phyloP scores from a whole-genome alignment of 2,329 filamentous ascomycete species.

The Gaeumannomyces tritici region DNA sequence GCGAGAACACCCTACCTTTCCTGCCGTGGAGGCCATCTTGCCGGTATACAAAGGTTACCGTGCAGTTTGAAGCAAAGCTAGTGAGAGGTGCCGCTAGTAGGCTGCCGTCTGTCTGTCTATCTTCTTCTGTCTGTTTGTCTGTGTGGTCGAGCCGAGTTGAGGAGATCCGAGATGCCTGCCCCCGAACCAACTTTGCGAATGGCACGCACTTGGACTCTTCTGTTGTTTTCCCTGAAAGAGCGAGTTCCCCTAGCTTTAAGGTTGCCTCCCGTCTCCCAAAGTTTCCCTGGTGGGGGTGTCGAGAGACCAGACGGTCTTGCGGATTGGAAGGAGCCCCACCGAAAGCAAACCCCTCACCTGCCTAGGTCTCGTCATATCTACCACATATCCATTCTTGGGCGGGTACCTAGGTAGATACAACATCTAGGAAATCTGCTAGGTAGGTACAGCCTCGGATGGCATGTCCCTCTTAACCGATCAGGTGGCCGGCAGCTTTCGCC shows the following conservation, averaged over 20 bases:
- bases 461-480: not conserved
- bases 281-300: not conserved
- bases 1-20: slow-evolving; percentile 31
- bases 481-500: not conserved
- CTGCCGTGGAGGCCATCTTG: slow-evolving; percentile 38
- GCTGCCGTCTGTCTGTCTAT: too few species aligned
- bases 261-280: not conserved
- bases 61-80: not conserved
- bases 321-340: not conserved
- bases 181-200: not conserved
- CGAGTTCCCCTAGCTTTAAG: not conserved
- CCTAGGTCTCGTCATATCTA: too few species aligned
- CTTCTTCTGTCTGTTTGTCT: too few species aligned
- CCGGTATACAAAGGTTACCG: not conserved
- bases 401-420: too few species aligned
- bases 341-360: not conserved
- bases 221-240: not conserved
- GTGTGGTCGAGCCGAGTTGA: too few species aligned
- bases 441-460: not conserved
- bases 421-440: too few species aligned
- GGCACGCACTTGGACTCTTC: not conserved
- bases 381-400: too few species aligned
- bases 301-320: too few species aligned
- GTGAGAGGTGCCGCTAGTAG: not conserved
- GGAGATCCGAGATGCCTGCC: not conserved